Base-by-base conservation (phyloP, 1,284 basidiomycete genomes). In the Puccinia triticina region DNA sequence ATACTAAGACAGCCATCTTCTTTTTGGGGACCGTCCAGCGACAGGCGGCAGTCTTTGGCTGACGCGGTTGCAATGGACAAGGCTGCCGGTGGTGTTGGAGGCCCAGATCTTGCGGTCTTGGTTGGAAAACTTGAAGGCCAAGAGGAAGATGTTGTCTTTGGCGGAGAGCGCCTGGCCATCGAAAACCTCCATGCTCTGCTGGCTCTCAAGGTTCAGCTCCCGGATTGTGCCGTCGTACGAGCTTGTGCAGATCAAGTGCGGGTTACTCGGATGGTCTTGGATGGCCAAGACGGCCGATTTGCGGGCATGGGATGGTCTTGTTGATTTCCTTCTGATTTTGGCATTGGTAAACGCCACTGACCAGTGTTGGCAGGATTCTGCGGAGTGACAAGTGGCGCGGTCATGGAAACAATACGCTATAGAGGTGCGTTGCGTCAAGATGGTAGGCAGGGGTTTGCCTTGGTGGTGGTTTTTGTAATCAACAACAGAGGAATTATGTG, bases 261-360 rank as follows among this genome's bases (percentile, higher is more conserved):
- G 34, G 10, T 81, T 29, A 12, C 21, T 46, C 23, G 79, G 79
- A 53, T 80, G 67, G 14, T 37, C 34, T 55, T 80, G 50, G 29
- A 80, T 80, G n/a, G 34, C 66, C 34, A 69, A 80, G 12, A 80
- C 69, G 21, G 77, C 59, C 43, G 78, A 80, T 26, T n/a, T 21
- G 1, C 40, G 78, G 14, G 78, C 32, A 34, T 80, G 78, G 3
- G 89, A 98, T 94, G 83, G 93, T 88, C 84, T 95, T 94, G 86
- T 93, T 91, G 88, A 98, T 92, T 71, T 93, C 91, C 83, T 89
- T 87, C 89, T 96, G 84, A 98, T 91, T 86, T 94, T 93, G 85
- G 90, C 87, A 91, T 96, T 96, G 92, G n/a, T n/a, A n/a, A n/a
- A n/a, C n/a, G n/a, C n/a, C n/a, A n/a, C n/a, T n/a, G n/a, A n/a